Evolutionary conservation across 2,329 filamentous ascomycete genomes (phyloP).

Genomic region (Trichoderma pleuroti): DNA sequence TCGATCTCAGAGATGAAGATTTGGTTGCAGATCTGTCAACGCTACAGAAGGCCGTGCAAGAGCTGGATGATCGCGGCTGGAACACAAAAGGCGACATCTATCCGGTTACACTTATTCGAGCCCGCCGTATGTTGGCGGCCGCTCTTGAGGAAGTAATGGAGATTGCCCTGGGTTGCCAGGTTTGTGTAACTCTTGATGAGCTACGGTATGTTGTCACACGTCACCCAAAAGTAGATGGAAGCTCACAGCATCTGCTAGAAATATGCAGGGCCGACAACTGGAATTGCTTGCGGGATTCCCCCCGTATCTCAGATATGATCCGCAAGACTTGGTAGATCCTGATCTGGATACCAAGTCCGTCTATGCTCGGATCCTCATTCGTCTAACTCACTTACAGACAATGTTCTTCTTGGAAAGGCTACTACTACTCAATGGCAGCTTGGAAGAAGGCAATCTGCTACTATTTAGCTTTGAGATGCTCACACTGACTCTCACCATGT

Average conservation of each 20-base stretch:
- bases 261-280: background rate
- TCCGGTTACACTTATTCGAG: slow-evolving; percentile 44
- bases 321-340: slow-evolving; percentile 36
- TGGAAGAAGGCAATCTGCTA: slow-evolving; percentile 40
- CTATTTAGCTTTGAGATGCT: slow-evolving; percentile 48
- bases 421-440: slow-evolving; percentile 43
- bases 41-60: slow-evolving; percentile 20
- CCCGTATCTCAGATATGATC: slow-evolving; percentile 36
- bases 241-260: background rate
- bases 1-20: slow-evolving; percentile 51
- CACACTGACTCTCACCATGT: slow-evolving; percentile 43
- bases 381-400: slow-evolving; percentile 52
- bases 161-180: slow-evolving; percentile 44
- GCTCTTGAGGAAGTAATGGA: slow-evolving; percentile 59
- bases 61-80: slow-evolving; percentile 50
- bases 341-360: slow-evolving; percentile 31
- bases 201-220: background rate
- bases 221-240: background rate
- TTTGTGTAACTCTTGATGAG: slow-evolving; percentile 10
- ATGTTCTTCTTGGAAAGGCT: slow-evolving; percentile 57
- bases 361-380: slow-evolving; percentile 45
- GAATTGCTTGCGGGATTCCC: slow-evolving; percentile 25
- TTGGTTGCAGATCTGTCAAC: slow-evolving; percentile 41
- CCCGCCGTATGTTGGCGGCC: slow-evolving; percentile 45
- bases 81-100: slow-evolving; percentile 44